These are phyloP conservation scores for Neoconidiobolus thromboides DNA, from an alignment of 371 early-diverging fungal genomes.

Conservation along the genomic window DNA sequence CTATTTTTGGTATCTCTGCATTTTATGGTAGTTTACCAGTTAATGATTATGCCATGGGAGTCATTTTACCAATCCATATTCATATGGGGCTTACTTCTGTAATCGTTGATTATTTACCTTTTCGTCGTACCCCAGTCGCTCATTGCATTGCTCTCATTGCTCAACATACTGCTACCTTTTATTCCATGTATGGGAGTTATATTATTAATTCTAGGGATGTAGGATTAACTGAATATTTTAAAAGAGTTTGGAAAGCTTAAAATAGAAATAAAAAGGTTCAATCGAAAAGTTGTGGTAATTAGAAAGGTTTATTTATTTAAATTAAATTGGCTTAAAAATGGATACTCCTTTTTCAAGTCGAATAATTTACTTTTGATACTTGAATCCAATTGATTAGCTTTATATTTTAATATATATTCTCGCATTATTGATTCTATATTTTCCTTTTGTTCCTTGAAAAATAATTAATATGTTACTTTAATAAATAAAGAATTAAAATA, in stretches of 20 bases:
- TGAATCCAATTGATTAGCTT: no score
- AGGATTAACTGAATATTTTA: background rate
- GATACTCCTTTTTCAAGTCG: no score
- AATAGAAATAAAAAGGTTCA: no score
- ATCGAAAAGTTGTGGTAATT: no score
- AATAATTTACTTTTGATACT: no score
- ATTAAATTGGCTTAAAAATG: no score
- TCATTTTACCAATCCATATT: constrained; percentile 72
- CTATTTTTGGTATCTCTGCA: constrained; percentile 34
- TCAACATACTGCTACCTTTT: background rate
- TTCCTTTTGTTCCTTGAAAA: no score
- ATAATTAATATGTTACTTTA: no score
- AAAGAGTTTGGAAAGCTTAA: background rate
- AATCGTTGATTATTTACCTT: constrained; percentile 67
- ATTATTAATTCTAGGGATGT: background rate
- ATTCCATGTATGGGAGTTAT: background rate
- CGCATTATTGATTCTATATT: no score
- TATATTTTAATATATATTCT: no score
- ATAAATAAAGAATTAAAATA: no score
- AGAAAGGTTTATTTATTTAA: no score
- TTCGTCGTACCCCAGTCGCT: constrained; percentile 38
- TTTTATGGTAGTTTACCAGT: constrained; percentile 41
- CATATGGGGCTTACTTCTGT: constrained; percentile 62
- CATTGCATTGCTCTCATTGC: constrained; percentile 13
- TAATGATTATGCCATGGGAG: constrained; percentile 70